phyloP scores from a whole-genome alignment of 2,329 filamentous ascomycete genomes.

The Aspergillus novofumigatus region DNA sequence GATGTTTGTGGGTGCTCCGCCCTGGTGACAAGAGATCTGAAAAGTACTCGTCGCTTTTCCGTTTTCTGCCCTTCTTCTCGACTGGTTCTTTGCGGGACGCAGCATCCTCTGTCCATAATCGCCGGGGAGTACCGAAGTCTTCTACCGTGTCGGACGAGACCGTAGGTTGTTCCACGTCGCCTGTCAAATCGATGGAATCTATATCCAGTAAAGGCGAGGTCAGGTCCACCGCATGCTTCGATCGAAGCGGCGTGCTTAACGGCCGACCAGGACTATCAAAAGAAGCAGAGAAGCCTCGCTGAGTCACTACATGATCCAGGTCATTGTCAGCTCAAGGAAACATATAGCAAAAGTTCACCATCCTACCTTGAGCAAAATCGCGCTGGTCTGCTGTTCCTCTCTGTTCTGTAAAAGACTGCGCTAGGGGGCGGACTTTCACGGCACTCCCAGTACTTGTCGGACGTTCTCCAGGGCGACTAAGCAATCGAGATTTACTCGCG shows the following conservation, averaged over 20 bases:
- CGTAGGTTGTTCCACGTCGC: slow-evolving; percentile 31
- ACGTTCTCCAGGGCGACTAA: slow-evolving; percentile 27
- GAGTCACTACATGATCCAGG: slow-evolving; percentile 8
- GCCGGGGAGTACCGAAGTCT: slow-evolving; percentile 38
- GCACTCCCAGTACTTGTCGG: slow-evolving; percentile 17
- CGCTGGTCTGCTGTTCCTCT: slow-evolving; percentile 3
- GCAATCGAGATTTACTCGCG: slow-evolving; percentile 37
- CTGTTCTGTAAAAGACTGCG: slow-evolving; percentile 8
- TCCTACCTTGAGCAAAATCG: slow-evolving; percentile 23
- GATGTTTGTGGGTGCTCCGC: slow-evolving; percentile 22
- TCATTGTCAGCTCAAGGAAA: slow-evolving; percentile 7
- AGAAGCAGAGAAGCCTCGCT: slow-evolving; percentile 16
- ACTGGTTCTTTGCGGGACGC: slow-evolving; percentile 34
- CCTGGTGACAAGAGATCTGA: slow-evolving; percentile 34
- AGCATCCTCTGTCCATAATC: slow-evolving; percentile 43
- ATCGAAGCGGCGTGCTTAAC: slow-evolving; percentile 19
- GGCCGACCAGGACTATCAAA: slow-evolving; percentile 10
- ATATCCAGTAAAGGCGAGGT: slow-evolving; percentile 27
- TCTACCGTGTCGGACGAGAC: slow-evolving; percentile 38
- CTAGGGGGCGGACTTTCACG: slow-evolving; percentile 13
- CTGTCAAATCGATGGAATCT: slow-evolving; percentile 45
- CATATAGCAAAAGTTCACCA: neutral
- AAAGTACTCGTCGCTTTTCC: slow-evolving; percentile 47
- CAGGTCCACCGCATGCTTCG: slow-evolving; percentile 13
- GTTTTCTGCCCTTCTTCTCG: slow-evolving; percentile 43